Evolutionary conservation across 73 alveolate species (phyloP), one percentile per base, ranked within the genome.

Genomic region (Paramecium sexaurelia): DNA sequence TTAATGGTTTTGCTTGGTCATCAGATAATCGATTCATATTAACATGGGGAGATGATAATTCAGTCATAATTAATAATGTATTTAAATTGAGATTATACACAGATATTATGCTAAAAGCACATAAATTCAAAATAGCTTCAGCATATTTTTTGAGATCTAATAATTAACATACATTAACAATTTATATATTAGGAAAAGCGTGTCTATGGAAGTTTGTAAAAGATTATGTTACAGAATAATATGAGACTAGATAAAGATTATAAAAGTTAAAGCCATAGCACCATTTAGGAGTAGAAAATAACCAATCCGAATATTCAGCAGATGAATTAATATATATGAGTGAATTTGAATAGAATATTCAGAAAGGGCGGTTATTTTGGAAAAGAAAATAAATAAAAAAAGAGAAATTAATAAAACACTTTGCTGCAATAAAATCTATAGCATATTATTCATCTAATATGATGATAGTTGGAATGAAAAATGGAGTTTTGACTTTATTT

Each of bases 131-230:
- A 78, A 96, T 97, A 33, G 96, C 96, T 32, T 92, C 94, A 1
- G 98, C 98, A 7, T 94, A 96, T 92, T 98, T 96, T 92, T 91
- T 96, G 67, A 29, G 27, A 17, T 17, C 67, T 4, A 97, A 92
- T 78, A 84, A 87, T 89, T 40, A 41, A n/a, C 26, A 88, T 43
- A 92, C 97, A 11, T 93, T 92, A 84, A 93, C 98, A 7, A 93
- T 97, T 9, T 92, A 97, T 43, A 91, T 92, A 55, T 96, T 96
- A 82, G 99, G 99, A n/a, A 88, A 96, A 13, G 85, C 97, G 82
- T 92, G 97, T 26, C 92, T 98, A 37, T 98, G 99, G 99, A 98
- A 97, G 91, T 97, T 97, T 96, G 95, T 93, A 4, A 97, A 92
- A 17, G 99, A 88, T 56, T 88, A 88, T 88, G 41, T 88, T 37